Percentiles rank a stretch among this genome's conserved stretches.
phyloP scores from a whole-genome alignment of 768 basidiomycete genomes.

The Cantharellus anzutake region DNA sequence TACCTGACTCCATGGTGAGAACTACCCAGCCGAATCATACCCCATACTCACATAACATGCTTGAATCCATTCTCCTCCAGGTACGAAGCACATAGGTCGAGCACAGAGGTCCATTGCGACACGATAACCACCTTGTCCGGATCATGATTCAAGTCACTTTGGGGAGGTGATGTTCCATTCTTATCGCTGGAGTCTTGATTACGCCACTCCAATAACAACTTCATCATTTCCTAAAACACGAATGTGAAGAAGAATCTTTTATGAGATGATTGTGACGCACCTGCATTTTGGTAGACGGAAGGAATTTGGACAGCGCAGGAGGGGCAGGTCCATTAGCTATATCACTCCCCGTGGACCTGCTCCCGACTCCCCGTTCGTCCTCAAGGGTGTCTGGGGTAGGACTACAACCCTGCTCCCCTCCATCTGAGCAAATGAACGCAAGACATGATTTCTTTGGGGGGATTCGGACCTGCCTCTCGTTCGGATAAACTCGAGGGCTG shows the following conservation, averaged over 20 bases:
- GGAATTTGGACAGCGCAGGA: conserved; percentile 27
- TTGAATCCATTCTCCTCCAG: conserved; percentile 30
- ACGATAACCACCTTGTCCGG: conserved; percentile 35
- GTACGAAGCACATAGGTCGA: conserved; percentile 44
- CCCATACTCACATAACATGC: conserved; percentile 1
- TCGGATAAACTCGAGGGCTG: conserved; percentile 8
- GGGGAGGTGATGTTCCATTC: conserved; percentile 17
- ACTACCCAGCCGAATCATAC: not conserved
- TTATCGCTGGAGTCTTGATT: conserved; percentile 38
- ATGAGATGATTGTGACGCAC: conserved; percentile 17
- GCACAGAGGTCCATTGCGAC: conserved; percentile 51
- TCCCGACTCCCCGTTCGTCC: conserved; percentile 1
- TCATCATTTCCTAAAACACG: conserved; percentile 32
- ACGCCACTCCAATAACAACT: conserved; percentile 28
- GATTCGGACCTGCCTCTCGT: not conserved
- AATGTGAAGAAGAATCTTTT: too few species aligned
- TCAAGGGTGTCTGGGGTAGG: not conserved
- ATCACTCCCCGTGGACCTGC: conserved; percentile 16
- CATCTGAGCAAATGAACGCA: too few species aligned
- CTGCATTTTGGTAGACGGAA: conserved; percentile 63
- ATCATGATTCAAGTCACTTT: not conserved
- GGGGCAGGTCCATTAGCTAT: conserved; percentile 7
- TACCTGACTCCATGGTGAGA: conserved; percentile 21
- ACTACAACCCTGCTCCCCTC: too few species aligned
- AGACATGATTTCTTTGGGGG: too few species aligned